Base-by-base conservation (phyloP, 352 stramenopile species). In the Pythium periplocum region DNA sequence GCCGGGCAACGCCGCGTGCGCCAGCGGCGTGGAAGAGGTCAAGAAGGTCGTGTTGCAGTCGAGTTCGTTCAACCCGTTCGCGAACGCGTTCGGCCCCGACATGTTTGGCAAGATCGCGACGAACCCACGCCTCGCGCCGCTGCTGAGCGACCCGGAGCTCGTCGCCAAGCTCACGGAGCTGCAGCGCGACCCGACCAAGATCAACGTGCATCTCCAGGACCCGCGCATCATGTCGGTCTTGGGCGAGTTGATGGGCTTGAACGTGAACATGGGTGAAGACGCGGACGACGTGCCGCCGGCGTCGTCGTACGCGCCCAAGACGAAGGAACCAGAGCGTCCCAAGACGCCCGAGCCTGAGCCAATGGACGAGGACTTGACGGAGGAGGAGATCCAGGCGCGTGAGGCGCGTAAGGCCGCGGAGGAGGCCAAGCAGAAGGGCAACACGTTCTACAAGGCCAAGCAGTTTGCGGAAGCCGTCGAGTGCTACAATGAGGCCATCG, bases 381-480 rank as follows among this genome's bases (percentile, higher is more conserved):
- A 96, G 36, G 91, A 97, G 61, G 86, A 97, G 55, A 74, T 79
- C 45, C 69, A 73, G 2, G 68, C 72, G 47, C 76, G 79, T 7
- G 73, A 60, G 17, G 53, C 12, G 1, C 83, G 87, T 60, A 86
- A 93, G 54, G 72, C 69, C 17, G 93, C 95, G 0, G 75, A 96
- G 8, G 83, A 86, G 37, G 83, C 90, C 52, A 99, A 99, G 74
- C 75, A 97, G 47, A 78, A 86, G 39, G 97, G 97, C 43, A 99
- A 99, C 64, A 78, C 83, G 4, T 75, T 98, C 5, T 99, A 99
- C 92, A 98, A 99, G 81, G 57, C 86, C 43, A 98, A 99, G 69
- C 64, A 98, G 61, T 99, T 99, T 63, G 78, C 95, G 1, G 84
- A 95, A 45, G 84, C 84, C 31, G 73, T 99, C 32, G 86, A 78